These are phyloP conservation scores for Pseudozyma tsukubaensis DNA, from an alignment of 1,284 basidiomycete genomes.

Conservation along the genomic window DNA sequence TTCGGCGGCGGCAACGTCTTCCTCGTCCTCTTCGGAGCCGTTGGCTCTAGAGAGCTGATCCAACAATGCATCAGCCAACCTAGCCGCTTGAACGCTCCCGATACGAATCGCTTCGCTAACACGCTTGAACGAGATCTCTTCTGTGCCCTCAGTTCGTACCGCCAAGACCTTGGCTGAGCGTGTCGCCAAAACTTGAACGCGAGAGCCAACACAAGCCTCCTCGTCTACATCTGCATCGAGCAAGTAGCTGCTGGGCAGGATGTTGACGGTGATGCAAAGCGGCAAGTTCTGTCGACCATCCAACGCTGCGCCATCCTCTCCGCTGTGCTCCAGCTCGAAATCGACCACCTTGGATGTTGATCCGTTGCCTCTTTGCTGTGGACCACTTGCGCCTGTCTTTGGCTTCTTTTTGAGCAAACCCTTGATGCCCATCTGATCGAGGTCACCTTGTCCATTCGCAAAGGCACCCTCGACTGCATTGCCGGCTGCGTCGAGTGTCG, in stretches of 20 bases:
- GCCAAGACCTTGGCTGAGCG: slow-evolving; percentile 44
- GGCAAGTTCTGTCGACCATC: slow-evolving; percentile 55
- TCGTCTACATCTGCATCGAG: slow-evolving; percentile 61
- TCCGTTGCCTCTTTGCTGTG: slow-evolving; percentile 8
- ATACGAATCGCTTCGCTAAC: slow-evolving; percentile 42
- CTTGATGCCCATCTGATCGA: slow-evolving; percentile 57
- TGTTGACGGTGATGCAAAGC: slow-evolving; percentile 61
- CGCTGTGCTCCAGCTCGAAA: slow-evolving; percentile 58
- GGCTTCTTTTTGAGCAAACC: slow-evolving; percentile 52
- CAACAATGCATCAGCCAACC: slow-evolving; percentile 37
- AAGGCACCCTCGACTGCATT: slow-evolving; percentile 37
- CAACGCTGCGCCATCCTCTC: slow-evolving; percentile 47
- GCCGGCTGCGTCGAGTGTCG: slow-evolving; percentile 37
- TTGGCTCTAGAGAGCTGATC: slow-evolving; percentile 21
- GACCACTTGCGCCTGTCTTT: slow-evolving; percentile 17
- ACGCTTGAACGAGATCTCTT: slow-evolving; percentile 46
- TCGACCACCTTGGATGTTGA: slow-evolving; percentile 48
- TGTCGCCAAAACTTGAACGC: slow-evolving; percentile 53
- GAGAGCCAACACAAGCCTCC: slow-evolving; percentile 48
- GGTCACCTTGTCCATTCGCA: slow-evolving; percentile 38
- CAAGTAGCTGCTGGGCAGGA: slow-evolving; percentile 51
- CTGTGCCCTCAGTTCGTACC: slow-evolving; percentile 35
- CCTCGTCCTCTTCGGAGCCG: slow-evolving; percentile 20
- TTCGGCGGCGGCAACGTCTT: background rate
- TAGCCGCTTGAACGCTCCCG: slow-evolving; percentile 39